These are phyloP conservation scores for Eucalyptus curtisii DNA, from an alignment of 345 rosid genomes.

Conservation along the genomic window DNA sequence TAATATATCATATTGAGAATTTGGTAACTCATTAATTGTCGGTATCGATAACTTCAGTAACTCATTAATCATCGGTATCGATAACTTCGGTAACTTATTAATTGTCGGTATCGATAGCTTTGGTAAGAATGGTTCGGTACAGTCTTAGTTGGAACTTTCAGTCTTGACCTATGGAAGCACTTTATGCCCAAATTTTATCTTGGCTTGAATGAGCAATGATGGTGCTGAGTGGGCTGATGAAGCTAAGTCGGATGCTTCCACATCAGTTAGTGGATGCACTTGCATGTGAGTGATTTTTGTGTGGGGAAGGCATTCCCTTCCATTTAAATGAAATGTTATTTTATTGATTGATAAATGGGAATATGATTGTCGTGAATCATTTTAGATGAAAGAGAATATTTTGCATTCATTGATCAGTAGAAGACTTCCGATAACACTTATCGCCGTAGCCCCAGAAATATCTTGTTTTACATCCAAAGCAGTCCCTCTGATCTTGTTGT, in stretches of 20 bases:
- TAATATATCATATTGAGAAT: too few relatives aligned
- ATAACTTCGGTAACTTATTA: too few relatives aligned
- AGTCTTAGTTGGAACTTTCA: too few relatives aligned
- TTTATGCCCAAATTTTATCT: too few relatives aligned
- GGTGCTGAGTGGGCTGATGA: too few relatives aligned
- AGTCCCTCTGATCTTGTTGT: neutral
- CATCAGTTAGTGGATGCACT: neutral
- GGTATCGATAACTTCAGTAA: too few relatives aligned
- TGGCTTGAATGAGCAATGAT: too few relatives aligned
- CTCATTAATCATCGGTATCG: too few relatives aligned
- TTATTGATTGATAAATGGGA: neutral
- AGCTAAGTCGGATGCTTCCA: too few relatives aligned
- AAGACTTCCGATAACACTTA: neutral
- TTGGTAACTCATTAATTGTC: fast-evolving
- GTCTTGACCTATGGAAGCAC: too few relatives aligned
- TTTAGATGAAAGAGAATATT: neutral
- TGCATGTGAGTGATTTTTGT: neutral
- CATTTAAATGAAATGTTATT: neutral
- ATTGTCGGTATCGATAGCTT: too few relatives aligned
- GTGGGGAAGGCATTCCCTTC: neutral
- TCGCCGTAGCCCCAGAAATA: neutral
- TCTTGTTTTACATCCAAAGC: neutral
- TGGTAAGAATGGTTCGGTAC: too few relatives aligned
- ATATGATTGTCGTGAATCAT: neutral
- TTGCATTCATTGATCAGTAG: neutral